Evolutionary conservation across 805 yeast genomes (phyloP).

Genomic region (Barnettozyma siamensis): DNA sequence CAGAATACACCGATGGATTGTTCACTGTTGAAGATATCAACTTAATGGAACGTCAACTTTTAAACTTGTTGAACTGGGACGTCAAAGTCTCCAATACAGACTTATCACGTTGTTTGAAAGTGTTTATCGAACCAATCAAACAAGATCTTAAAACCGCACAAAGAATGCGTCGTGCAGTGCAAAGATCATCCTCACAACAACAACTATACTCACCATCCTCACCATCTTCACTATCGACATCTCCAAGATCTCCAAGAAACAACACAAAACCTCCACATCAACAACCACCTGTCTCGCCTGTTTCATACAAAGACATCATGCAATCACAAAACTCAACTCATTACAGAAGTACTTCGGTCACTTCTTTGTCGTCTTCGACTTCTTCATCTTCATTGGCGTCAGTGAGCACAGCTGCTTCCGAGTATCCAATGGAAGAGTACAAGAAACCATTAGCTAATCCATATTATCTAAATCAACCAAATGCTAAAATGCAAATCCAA

Average conservation of each 20-base stretch:
- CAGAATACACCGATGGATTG: conserved; percentile 69
- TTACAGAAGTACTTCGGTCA: conserved; percentile 11
- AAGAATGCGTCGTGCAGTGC: conserved; percentile 16
- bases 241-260: background rate
- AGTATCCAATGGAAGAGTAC: conserved; percentile 1
- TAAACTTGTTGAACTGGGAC: conserved; percentile 68
- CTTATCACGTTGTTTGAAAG: conserved; percentile 58
- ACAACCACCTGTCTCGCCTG: conserved; percentile 11
- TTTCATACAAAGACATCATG: conserved; percentile 4
- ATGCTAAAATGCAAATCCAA: background rate
- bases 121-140: conserved; percentile 73
- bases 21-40: conserved; percentile 65
- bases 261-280: conserved; percentile 6
- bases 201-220: background rate
- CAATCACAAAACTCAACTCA: background rate
- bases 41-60: conserved; percentile 73
- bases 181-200: conserved; percentile 7
- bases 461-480: conserved; percentile 1
- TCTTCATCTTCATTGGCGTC: conserved; percentile 7
- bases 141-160: conserved; percentile 30
- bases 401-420: conserved; percentile 7
- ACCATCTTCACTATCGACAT: background rate
- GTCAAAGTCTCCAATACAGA: conserved; percentile 62
- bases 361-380: conserved; percentile 11
- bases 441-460: background rate